A percentile compares a stretch with the other conserved stretches of the same genome.
phyloP scores from a whole-genome alignment of 352 stramenopile species.

The Phytophthora megakarya region DNA sequence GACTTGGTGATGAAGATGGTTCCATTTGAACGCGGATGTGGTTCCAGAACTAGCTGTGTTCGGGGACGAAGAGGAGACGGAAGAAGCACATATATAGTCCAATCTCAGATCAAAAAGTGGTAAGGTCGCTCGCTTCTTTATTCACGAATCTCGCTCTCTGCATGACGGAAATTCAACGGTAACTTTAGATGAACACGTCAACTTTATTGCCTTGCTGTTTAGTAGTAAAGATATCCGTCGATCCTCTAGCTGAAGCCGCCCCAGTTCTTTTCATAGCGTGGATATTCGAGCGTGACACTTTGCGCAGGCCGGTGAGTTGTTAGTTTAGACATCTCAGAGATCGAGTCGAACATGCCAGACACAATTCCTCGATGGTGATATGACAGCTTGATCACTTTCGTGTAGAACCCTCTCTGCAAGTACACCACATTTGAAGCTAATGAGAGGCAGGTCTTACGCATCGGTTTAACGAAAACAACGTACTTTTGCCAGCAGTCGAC shows the following conservation, averaged over 20 bases:
- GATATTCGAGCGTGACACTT: conserved; percentile 53
- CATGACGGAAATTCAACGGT: too few relatives aligned
- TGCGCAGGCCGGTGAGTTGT: conserved; percentile 29
- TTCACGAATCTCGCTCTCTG: too few relatives aligned
- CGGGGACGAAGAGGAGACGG: too few relatives aligned
- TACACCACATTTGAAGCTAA: neutral
- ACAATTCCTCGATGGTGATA: conserved; percentile 58
- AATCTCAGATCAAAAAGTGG: too few relatives aligned
- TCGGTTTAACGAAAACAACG: neutral
- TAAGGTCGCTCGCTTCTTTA: too few relatives aligned
- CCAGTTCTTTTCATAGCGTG: conserved; percentile 34
- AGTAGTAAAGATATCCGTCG: neutral
- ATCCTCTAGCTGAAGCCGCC: conserved; percentile 31
- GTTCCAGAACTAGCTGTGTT: too few relatives aligned
- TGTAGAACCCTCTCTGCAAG: conserved; percentile 58
- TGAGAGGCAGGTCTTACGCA: neutral
- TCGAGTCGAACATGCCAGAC: conserved; percentile 70
- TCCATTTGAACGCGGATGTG: too few relatives aligned
- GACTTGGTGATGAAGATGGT: too few relatives aligned
- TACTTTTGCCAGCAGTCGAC: conserved; percentile 45
- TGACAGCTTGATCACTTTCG: conserved; percentile 44
- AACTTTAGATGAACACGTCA: too few relatives aligned
- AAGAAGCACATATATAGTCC: too few relatives aligned
- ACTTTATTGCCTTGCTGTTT: neutral
- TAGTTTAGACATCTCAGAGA: conserved; percentile 49